These are phyloP conservation scores for Phytophthora macrochlamydospora DNA, from an alignment of 352 stramenopile species.

Conservation along the genomic window DNA sequence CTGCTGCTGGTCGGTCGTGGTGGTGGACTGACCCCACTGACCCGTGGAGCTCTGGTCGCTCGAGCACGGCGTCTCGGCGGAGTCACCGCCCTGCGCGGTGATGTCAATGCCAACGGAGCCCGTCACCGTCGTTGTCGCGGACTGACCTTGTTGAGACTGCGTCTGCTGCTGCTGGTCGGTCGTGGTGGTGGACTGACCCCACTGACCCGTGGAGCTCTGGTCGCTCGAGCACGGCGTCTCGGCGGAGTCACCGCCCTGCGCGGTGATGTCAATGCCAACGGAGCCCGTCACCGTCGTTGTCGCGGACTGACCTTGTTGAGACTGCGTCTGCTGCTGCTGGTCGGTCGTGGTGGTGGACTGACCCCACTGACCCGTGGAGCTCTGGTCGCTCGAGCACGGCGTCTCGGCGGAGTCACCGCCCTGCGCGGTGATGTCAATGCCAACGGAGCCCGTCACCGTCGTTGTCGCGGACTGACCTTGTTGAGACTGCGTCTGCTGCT, in stretches of 20 bases:
- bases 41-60: not conserved
- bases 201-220: constrained; percentile 2
- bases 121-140: not conserved
- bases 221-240: constrained; percentile 4
- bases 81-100: too few relatives aligned
- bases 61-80: too few relatives aligned
- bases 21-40: not conserved
- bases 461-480: not conserved
- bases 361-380: not conserved
- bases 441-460: not conserved
- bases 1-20: not conserved
- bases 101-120: too few relatives aligned
- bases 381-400: not conserved
- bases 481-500: not conserved
- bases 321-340: too few relatives aligned
- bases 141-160: constrained; percentile 1
- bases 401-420: not conserved
- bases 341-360: not conserved
- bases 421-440: not conserved
- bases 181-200: not conserved
- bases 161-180: not conserved
- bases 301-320: too few relatives aligned
- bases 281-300: constrained; percentile 3
- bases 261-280: constrained; percentile 4
- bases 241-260: constrained; percentile 2